Base-by-base conservation (phyloP, 495 filamentous ascomycete genomes). In the Lindgomyces ingoldianus region DNA sequence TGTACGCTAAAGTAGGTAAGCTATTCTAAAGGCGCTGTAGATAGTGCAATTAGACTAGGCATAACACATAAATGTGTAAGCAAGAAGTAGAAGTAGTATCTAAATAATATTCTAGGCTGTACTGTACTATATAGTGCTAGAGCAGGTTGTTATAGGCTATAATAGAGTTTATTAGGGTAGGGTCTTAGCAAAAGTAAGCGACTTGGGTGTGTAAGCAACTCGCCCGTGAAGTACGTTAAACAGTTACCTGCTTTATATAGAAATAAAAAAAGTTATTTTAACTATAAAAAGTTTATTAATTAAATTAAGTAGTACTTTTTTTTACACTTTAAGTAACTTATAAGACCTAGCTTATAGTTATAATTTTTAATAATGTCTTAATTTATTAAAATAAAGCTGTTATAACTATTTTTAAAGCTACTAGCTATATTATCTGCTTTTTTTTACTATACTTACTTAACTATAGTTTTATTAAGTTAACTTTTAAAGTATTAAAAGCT, bases 381-480 rank as follows among this genome's bases (percentile, higher is more conserved):
- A 58, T 58, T 21, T 39, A 58, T 33, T n/a, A 12, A 47, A 58
- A 58, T 14, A 14, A 39, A 6, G n/a, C 8, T 6, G 44, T 47
- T 22, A 22, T 19, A n/a, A 6, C 8, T 4, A n/a, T 47, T 6
- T 6, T 47, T 47, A 47, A 47, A 19, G 44, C 44, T n/a, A 22
- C 12, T 4, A n/a, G 44, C 44, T 22, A 47, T 47, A 19, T 47
- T 9, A n/a, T 47, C 6, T 22, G n/a, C 4, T 47, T 47, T 19
- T n/a, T 47, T 6, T n/a, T 22, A 47, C 44, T 22, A 16, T 47
- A 47, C n/a, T 47, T 65, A 56, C 69, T 70, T 44, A 70, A 74
- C 55, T 72, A 73, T 50, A 77, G 71, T 65, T 70, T 39, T 42
- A 73, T 69, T 69, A 73, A 75, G 72, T 72, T 65, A 60, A 69